Evolutionary conservation across 1,139 yeast species (phyloP).

Genomic region (Kodamaea suecica): DNA sequence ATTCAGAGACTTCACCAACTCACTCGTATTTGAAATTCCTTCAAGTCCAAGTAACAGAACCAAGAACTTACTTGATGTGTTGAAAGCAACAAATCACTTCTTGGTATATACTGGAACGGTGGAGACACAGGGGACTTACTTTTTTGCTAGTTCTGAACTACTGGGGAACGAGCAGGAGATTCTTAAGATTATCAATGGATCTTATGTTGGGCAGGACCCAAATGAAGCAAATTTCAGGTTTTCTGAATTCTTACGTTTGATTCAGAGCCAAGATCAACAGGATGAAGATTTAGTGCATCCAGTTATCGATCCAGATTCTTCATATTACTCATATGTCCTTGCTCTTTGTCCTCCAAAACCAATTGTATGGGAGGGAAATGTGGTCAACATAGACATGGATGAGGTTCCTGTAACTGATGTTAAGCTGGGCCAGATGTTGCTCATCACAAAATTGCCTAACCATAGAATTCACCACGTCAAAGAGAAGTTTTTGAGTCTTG

Average conservation of each 20-base stretch:
- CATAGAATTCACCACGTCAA: slow-evolving; percentile 35
- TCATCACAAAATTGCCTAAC: slow-evolving; percentile 53
- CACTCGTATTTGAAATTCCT: slow-evolving; percentile 62
- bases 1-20: slow-evolving; percentile 71
- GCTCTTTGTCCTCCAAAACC: slow-evolving; percentile 82
- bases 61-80: slow-evolving; percentile 52
- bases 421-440: slow-evolving; percentile 65
- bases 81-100: slow-evolving; percentile 70
- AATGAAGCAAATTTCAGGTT: slow-evolving; percentile 27
- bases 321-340: slow-evolving; percentile 59
- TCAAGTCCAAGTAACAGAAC: slow-evolving; percentile 48
- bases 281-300: slow-evolving; percentile 11
- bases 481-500: slow-evolving; percentile 49
- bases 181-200: slow-evolving; percentile 42
- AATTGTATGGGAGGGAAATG: slow-evolving; percentile 86
- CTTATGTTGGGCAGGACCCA: slow-evolving; percentile 41
- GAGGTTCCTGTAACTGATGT: slow-evolving; percentile 48
- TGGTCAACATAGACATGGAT: slow-evolving; percentile 54
- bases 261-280: slow-evolving; percentile 20
- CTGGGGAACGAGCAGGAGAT: slow-evolving; percentile 44
- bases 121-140: slow-evolving; percentile 73
- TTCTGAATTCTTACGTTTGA: slow-evolving; percentile 27
- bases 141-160: slow-evolving; percentile 64
- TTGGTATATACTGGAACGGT: slow-evolving; percentile 71
- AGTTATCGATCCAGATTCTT: slow-evolving; percentile 17